Evolutionary conservation across 2,329 filamentous ascomycete genomes (phyloP).

Genomic region (Berkeleyomyces basicola): DNA sequence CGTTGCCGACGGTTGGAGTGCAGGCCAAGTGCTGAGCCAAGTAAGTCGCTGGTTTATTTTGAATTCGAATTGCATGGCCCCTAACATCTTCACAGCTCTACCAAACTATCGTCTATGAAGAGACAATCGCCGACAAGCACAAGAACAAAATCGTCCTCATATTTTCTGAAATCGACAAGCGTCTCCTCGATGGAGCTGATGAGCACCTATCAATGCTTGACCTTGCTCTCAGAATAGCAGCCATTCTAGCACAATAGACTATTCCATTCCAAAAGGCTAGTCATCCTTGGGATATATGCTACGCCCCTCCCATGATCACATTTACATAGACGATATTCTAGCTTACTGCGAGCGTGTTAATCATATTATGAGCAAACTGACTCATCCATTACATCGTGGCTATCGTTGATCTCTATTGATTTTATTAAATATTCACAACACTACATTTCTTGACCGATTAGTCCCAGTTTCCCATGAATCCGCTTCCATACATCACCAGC

Average conservation of each 20-base stretch:
- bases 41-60: conserved; percentile 25
- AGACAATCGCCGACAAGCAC: conserved; percentile 64
- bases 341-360: too few species aligned
- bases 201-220: conserved; percentile 88
- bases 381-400: too few species aligned
- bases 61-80: conserved; percentile 11
- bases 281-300: not conserved
- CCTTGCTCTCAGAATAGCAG: conserved; percentile 63
- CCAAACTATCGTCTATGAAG: conserved; percentile 66
- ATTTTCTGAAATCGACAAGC: conserved; percentile 90
- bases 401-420: not conserved
- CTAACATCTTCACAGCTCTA: conserved; percentile 45
- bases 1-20: conserved; percentile 94
- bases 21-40: conserved; percentile 70
- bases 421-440: not conserved
- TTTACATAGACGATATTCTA: not conserved
- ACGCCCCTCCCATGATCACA: too few species aligned
- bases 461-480: conserved; percentile 37
- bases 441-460: conserved; percentile 25
- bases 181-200: conserved; percentile 83
- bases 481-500: conserved; percentile 31
- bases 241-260: conserved; percentile 38
- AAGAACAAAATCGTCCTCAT: conserved; percentile 81
- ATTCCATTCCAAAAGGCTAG: not conserved
- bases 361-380: too few species aligned